A percentile compares a stretch with the other conserved stretches of the same genome.
Evolutionary conservation across 164 flowering plant species (phyloP).

Genomic region (Protea cynaroides): DNA sequence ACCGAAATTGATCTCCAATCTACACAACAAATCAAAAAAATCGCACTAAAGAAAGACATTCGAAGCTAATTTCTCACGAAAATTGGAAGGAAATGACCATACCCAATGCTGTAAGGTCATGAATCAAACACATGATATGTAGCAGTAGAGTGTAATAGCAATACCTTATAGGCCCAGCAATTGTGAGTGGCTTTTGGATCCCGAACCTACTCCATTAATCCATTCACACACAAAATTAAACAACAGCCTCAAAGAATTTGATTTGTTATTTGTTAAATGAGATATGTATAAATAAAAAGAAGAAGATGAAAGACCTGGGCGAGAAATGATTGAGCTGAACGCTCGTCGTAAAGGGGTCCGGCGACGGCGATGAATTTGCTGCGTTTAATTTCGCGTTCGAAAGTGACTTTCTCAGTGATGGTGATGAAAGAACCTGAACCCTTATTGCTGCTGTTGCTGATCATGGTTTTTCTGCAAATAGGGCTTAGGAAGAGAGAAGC

Average conservation of each 20-base stretch:
- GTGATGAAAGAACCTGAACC: slow-evolving; percentile 53
- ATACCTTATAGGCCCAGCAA: slow-evolving; percentile 98
- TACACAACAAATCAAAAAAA: slow-evolving; percentile 17
- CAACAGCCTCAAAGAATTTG: not conserved
- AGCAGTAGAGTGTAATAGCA: not conserved
- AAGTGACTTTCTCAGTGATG: slow-evolving; percentile 41
- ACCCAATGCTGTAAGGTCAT: not conserved
- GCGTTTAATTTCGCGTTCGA: slow-evolving; percentile 66
- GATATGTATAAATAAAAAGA: not conserved
- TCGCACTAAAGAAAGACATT: not conserved
- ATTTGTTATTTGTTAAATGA: not conserved
- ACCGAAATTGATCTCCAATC: slow-evolving; percentile 82
- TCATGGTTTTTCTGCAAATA: slow-evolving; percentile 7
- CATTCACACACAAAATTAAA: no score
- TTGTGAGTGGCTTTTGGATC: slow-evolving; percentile 87
- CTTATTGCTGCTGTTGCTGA: slow-evolving; percentile 17
- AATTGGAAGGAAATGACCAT: not conserved
- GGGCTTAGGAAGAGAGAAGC: slow-evolving; percentile 8
- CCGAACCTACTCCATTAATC: slow-evolving; percentile 39
- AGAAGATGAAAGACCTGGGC: slow-evolving; percentile 38
- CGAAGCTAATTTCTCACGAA: not conserved
- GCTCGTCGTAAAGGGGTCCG: slow-evolving; percentile 56
- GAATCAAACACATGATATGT: not conserved
- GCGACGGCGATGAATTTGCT: slow-evolving; percentile 98
- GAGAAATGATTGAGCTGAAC: slow-evolving; percentile 66